phyloP scores from a whole-genome alignment of 495 filamentous ascomycete species.

The Talaromyces stipitatus region DNA sequence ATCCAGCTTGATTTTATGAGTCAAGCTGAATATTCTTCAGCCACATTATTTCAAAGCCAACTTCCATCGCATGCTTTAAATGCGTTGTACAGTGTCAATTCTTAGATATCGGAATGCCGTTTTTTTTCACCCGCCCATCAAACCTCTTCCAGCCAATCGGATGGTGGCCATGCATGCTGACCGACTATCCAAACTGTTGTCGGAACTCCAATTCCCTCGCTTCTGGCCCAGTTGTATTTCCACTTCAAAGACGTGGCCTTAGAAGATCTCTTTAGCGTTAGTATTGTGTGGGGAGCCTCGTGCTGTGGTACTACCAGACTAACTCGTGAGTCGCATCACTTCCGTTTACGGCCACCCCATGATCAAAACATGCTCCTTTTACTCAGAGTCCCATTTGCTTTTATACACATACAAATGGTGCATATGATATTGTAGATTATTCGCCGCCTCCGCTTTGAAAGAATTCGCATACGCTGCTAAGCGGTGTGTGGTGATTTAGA shows the following conservation, averaged over 20 bases:
- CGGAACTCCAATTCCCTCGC: neutral
- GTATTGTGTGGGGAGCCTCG: constrained; percentile 3
- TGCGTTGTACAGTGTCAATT: neutral
- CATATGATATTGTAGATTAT: neutral
- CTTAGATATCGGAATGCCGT: neutral
- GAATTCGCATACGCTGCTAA: neutral
- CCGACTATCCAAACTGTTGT: constrained; percentile 1
- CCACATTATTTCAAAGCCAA: neutral
- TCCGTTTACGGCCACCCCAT: neutral
- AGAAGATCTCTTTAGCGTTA: constrained; percentile 5
- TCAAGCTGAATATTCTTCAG: neutral
- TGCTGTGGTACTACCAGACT: constrained; percentile 4
- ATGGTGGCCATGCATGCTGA: neutral
- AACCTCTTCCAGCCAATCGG: constrained; percentile 1
- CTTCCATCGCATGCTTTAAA: neutral
- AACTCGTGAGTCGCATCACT: neutral
- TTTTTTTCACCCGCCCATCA: neutral
- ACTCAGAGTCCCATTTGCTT: neutral
- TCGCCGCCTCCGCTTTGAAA: neutral
- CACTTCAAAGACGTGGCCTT: neutral
- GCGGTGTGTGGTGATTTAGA: constrained; percentile 4
- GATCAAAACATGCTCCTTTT: neutral
- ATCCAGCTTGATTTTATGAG: neutral
- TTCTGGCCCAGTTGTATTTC: neutral
- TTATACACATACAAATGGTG: neutral